Evolutionary conservation across 345 rosid genomes (phyloP), one percentile per base, ranked within the genome.

Genomic region (Mercurialis annua): DNA sequence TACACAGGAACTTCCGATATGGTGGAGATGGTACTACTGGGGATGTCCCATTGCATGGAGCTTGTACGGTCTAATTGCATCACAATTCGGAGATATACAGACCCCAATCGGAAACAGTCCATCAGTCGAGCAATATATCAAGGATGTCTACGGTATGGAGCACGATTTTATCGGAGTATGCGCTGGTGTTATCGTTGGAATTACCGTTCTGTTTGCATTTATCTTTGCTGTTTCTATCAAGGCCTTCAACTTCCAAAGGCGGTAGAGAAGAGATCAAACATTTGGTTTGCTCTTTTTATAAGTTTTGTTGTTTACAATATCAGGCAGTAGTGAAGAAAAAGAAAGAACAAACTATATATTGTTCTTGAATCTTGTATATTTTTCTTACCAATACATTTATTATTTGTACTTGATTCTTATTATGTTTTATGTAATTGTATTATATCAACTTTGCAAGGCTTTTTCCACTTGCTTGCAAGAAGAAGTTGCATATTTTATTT

Each of bases 21-120:
- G 75, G 75, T 71, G 75, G 69, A 71, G 69, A 49, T 71, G 75
- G 75, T 71, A 64, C 65, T 71, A 57, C 65, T 71, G 75, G 75
- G 69, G 5, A 33, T 56, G 64, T n/a, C 75, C 69, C 0, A 9
- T 64, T 0, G 18, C 69, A 21, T 71, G 75, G 75, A 34, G 69
- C 23, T 6, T 71, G 64, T 71, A 71, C 17, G 75, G 75, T 15
- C 16, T 71, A 47, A 3, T 65, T 31, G 69, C 57, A 11, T 64
- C 75, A 1, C 75, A 71, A 40, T 71, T 10, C 21, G 69, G 51
- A 3, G 75, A 71, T 15, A 0, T 64, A 47, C 6, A 26, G 5
- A 3, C 27, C 10, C 6, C 0, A 0, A 26, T 71, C 14, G 55
- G 7, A 26, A 2, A 0, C 6, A 20, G 10, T 12, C 2, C 0